Base-by-base conservation (phyloP, 1,139 yeast species). In the Protomyces gravidus region DNA sequence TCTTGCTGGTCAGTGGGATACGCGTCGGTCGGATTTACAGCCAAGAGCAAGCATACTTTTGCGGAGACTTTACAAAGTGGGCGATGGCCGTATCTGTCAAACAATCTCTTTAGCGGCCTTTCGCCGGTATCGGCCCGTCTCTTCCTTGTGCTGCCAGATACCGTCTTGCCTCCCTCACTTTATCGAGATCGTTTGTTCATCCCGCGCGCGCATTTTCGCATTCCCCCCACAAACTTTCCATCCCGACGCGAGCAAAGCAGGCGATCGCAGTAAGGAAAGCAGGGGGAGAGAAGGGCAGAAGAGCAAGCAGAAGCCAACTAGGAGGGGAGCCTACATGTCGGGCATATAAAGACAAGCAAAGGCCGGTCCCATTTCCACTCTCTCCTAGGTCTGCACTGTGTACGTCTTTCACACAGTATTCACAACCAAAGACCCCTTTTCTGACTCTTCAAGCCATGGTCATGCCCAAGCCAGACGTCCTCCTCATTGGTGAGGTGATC, bases 401-500 rank as follows among this genome's bases (percentile, higher is more conserved):
- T 30, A 13, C 36, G 13, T 30, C 36, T 13, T 4, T 1, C 4
- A 1, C n/a, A n/a, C n/a, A n/a, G n/a, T n/a, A n/a, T n/a, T n/a
- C n/a, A n/a, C n/a, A n/a, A n/a, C n/a, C n/a, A n/a, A n/a, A n/a
- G n/a, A n/a, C n/a, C n/a, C n/a, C n/a, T n/a, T 5, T 7, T 13
- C 36, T 30, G 15, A 30, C 36, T 15, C n/a, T 0, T 13, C n/a
- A n/a, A n/a, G n/a, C 15, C 11, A 30, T 30, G 36, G 36, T 30
- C 36, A 30, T 30, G 36, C 15, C 36, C 27, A 65, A 65, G 50
- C 68, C 68, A 11, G 62, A 51, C 32, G 60, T 65, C 51, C 62
- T 66, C 17, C 61, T 64, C 7, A 58, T 66, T 13, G 68, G 68
- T 23, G 51, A 55, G 21, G 61, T 66, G 28, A 40, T 32, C 32